These are phyloP conservation scores for Xylariales sp. DNA, from an alignment of 2,329 filamentous ascomycete genomes.

Conservation along the genomic window DNA sequence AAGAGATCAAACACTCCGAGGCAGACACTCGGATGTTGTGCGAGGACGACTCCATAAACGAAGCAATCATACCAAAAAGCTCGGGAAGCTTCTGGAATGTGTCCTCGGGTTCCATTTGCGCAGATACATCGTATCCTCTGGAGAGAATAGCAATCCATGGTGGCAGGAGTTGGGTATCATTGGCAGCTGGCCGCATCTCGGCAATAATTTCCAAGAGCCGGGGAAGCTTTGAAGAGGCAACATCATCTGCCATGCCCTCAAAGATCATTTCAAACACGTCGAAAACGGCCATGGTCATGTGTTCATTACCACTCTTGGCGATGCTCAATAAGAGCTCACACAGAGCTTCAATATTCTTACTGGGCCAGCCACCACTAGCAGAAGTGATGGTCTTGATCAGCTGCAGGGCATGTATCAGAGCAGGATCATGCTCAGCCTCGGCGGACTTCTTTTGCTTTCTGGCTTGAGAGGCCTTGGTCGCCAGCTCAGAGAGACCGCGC, in stretches of 20 bases:
- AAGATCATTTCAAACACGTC: conserved; percentile 98
- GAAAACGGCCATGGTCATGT: conserved; percentile 92
- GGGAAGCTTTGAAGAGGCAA: conserved; percentile 84
- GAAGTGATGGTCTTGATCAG: conserved; percentile 84
- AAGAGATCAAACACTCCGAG: conserved; percentile 90
- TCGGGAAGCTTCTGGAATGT: conserved; percentile 88
- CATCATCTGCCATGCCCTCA: conserved; percentile 78
- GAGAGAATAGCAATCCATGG: conserved; percentile 97
- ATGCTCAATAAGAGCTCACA: conserved; percentile 88
- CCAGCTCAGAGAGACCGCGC: conserved; percentile 72
- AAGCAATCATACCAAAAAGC: conserved; percentile 73
- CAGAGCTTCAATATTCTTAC: conserved; percentile 87
- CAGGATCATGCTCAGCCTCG: conserved; percentile 66
- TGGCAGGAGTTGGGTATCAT: conserved; percentile 89
- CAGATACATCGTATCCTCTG: conserved; percentile 88
- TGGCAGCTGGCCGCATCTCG: conserved; percentile 84
- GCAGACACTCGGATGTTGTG: conserved; percentile 93
- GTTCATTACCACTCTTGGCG: conserved; percentile 86
- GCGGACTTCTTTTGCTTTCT: conserved; percentile 65
- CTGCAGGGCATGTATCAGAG: conserved; percentile 86
- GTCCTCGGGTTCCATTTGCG: conserved; percentile 82
- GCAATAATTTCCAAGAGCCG: conserved; percentile 86
- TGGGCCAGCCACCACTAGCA: conserved; percentile 91
- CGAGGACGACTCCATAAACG: conserved; percentile 80
- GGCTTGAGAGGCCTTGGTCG: conserved; percentile 54